Conservation (phyloP, 1,284 basidiomycete genomes). For the Vanrija humicola region DNA sequence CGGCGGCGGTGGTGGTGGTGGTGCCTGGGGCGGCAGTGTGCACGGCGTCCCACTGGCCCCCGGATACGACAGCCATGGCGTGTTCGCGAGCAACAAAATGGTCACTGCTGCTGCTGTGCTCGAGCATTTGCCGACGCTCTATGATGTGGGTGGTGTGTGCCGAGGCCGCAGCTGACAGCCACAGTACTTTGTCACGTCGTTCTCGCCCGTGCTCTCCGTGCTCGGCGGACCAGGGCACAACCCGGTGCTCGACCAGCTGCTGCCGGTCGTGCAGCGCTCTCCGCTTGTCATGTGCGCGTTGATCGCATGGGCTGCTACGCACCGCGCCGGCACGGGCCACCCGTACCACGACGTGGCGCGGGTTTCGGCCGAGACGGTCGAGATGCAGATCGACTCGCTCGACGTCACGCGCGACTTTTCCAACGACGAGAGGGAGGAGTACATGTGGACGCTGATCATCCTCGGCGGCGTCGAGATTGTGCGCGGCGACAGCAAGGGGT, state of each 20-base stretch:
- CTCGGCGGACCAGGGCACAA: constrained; percentile 25
- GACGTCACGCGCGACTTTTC: constrained; percentile 19
- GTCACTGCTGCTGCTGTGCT: constrained; percentile 18
- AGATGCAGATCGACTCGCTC: constrained; percentile 24
- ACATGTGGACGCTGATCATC: constrained; percentile 33
- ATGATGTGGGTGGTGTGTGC: constrained; percentile 11
- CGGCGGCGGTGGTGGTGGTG: too few relatives aligned
- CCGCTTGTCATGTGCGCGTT: constrained; percentile 30
- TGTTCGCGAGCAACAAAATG: constrained; percentile 13
- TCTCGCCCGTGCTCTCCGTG: constrained; percentile 30
- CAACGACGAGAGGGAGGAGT: constrained; percentile 23
- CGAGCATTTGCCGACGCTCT: constrained; percentile 17
- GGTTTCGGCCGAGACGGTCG: constrained; percentile 27
- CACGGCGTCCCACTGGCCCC: too few relatives aligned
- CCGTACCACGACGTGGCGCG: constrained; percentile 29
- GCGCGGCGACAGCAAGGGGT: constrained; percentile 20
- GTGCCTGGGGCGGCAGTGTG: too few relatives aligned
- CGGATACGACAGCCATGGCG: too few relatives aligned
- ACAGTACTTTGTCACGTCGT: constrained; percentile 32
- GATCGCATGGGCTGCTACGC: constrained; percentile 31
- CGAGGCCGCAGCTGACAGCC: neutral
- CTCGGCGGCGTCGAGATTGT: constrained; percentile 32
- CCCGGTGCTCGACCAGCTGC: constrained; percentile 21
- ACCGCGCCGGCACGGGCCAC: constrained; percentile 25
- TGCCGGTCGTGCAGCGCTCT: constrained; percentile 26